Evolutionary conservation across 306 rosid species (phyloP).

Genomic region (Cucumis cinereus): DNA sequence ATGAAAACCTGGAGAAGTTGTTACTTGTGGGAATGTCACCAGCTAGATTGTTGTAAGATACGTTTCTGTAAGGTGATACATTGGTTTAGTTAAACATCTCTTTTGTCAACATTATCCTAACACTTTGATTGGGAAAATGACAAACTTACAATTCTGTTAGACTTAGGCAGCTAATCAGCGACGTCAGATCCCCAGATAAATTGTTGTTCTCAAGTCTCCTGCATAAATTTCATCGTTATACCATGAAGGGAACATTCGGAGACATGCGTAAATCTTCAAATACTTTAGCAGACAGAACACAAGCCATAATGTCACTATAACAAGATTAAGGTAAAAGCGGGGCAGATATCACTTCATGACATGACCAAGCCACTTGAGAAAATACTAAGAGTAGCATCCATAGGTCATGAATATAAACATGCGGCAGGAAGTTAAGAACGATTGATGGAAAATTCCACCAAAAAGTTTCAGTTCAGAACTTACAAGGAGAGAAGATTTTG

Average conservation of each 20-base stretch:
- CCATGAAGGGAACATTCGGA: background rate
- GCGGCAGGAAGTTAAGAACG: background rate
- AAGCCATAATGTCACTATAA: background rate
- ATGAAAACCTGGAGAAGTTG: conserved; percentile 77
- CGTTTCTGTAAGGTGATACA: conserved; percentile 41
- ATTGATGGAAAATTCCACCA: background rate
- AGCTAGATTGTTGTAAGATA: conserved; percentile 67
- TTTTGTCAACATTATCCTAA: background rate
- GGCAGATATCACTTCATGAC: background rate
- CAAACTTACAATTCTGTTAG: conserved; percentile 62
- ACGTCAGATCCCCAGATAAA: conserved; percentile 56
- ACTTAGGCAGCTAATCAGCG: conserved; percentile 62
- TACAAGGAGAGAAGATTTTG: conserved; percentile 77
- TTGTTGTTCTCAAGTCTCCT: conserved; percentile 86
- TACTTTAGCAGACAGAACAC: background rate
- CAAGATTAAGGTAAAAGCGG: background rate
- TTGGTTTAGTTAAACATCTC: background rate
- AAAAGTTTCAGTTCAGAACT: conserved; percentile 5
- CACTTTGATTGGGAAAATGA: background rate
- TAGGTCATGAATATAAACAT: background rate
- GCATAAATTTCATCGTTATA: conserved; percentile 10
- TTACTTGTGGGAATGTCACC: conserved; percentile 81
- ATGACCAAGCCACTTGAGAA: background rate
- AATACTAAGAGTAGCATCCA: background rate
- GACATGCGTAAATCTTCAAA: background rate